A percentile compares a stretch with the other conserved stretches of the same genome.
These are phyloP conservation scores for Termitomyces sp. DNA, from an alignment of 768 basidiomycete genomes.

Conservation along the genomic window DNA sequence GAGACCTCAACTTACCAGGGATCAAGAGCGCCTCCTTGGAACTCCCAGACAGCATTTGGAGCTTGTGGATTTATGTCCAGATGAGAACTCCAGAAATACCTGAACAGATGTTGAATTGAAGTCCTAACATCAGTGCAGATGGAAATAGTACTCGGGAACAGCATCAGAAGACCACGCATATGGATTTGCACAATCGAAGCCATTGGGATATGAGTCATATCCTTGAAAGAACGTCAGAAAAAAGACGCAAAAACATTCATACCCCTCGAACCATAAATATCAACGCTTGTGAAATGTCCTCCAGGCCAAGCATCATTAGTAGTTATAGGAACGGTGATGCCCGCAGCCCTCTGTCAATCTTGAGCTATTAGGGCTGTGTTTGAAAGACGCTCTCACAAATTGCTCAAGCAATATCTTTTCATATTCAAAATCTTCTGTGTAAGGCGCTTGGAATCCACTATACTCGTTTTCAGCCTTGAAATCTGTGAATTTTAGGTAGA, in stretches of 20 bases:
- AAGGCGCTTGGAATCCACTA: slow-evolving; percentile 31
- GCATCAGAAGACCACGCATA: slow-evolving; percentile 36
- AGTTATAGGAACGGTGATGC: slow-evolving; percentile 41
- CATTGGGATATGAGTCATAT: slow-evolving; percentile 45
- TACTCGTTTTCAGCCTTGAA: slow-evolving; percentile 51
- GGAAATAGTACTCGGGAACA: slow-evolving; percentile 30
- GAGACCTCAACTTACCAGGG: slow-evolving; percentile 26
- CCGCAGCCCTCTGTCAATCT: slow-evolving; percentile 28
- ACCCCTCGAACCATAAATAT: slow-evolving; percentile 37
- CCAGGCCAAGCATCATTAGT: slow-evolving; percentile 42
- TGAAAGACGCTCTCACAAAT: slow-evolving; percentile 19
- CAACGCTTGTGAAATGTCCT: slow-evolving; percentile 37
- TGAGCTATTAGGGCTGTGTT: neutral
- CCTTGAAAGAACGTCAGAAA: slow-evolving; percentile 16
- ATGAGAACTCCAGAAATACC: slow-evolving; percentile 36
- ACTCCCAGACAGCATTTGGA: slow-evolving; percentile 37
- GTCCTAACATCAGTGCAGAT: neutral
- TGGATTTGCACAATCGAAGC: slow-evolving; percentile 49
- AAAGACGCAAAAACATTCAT: neutral
- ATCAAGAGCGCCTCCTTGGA: slow-evolving; percentile 49
- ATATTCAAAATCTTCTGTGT: slow-evolving; percentile 34
- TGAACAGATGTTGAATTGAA: slow-evolving; percentile 6
- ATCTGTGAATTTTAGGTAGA: neutral
- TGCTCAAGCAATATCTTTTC: slow-evolving; percentile 26
- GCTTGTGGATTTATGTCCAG: slow-evolving; percentile 27